Evolutionary conservation across 2,329 filamentous ascomycete genomes (phyloP), one percentile per base, ranked within the genome.

Genomic region (Hypoxylon sp.): DNA sequence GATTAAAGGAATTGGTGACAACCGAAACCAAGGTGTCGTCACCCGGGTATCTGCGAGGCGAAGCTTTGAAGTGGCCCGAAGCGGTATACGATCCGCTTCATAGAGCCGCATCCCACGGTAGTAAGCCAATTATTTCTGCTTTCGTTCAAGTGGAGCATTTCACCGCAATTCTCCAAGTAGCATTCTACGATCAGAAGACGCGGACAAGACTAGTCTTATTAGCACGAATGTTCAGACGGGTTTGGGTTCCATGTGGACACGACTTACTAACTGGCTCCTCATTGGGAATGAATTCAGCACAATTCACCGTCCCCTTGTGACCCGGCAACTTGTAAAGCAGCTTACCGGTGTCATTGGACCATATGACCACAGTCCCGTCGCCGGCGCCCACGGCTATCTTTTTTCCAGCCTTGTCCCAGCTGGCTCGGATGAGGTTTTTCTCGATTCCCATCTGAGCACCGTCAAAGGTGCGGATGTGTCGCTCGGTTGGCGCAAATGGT

Each of bases 231-330:
- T 11, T 14, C 6, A 52, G 16, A 20, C 3, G 14, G 48, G 28
- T 16, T 48, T 12, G 8, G 18, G 30, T 18, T 12, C 18, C 51
- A 18, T 24, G 18, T 12, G 20, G 51, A 12, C 58, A 12, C 33
- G 38, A 89, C 93, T 89, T 85, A 97, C 94, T 86, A 66, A 97
- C 91, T 18, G 93, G 93, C 72, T 97, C 93, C 65, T 91, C 88
- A 38, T 87, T 87, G 3, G 95, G 93, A 50, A 93, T 91, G 76
- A 99, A 96, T 71, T 96, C 91, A 57, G 95, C 95, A 77, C 95
- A 93, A 77, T 98, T 99, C 53, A 98, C 96, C 0, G 92, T 93
- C 32, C 95, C 96, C 80, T 93, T 96, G 78, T 99, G 96, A 0
- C 96, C 96, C 0, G 96, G 96, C 54, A 99, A 84, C 80, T 98